Evolutionary conservation across 1,284 basidiomycete genomes (phyloP).

Genomic region (Boletellus deceptivus): DNA sequence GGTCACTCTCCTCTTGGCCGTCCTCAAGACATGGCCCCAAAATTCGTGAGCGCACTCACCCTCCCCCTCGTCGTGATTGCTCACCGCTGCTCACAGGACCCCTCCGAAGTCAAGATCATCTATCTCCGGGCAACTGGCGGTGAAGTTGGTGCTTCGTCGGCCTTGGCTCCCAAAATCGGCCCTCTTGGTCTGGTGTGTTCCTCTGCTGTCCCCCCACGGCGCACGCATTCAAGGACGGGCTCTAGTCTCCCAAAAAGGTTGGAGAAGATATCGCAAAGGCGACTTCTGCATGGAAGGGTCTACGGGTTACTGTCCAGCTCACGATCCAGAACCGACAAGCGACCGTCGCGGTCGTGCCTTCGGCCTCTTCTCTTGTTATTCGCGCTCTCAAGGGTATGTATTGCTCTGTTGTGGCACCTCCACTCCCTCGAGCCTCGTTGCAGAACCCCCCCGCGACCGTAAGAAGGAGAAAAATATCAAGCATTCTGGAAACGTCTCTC

Average conservation of each 20-base stretch:
- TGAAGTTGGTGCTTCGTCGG: conserved; percentile 99
- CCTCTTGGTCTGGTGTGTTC: conserved; percentile 94
- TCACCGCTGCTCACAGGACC: conserved; percentile 57
- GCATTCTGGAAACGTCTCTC: conserved; percentile 92
- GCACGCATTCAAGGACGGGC: conserved; percentile 5
- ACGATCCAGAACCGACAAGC: conserved; percentile 99
- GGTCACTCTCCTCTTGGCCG: background rate
- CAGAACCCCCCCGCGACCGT: conserved; percentile 97
- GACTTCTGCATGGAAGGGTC: conserved; percentile 98
- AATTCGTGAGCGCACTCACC: conserved; percentile 56
- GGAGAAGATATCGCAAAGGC: conserved; percentile 99
- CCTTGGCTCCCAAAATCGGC: conserved; percentile 99
- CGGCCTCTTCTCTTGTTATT: conserved; percentile 97
- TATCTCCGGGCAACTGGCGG: conserved; percentile 99
- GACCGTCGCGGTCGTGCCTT: conserved; percentile 94
- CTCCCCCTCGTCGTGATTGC: conserved; percentile 9
- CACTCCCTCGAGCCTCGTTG: conserved; percentile 5
- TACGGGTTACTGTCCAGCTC: conserved; percentile 97
- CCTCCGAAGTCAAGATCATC: conserved; percentile 97
- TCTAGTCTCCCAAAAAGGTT: conserved; percentile 98
- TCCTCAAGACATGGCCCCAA: conserved; percentile 63
- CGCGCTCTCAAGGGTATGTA: conserved; percentile 90
- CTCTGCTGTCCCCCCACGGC: background rate
- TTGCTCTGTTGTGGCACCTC: background rate
- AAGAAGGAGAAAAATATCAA: conserved; percentile 99